Evolutionary conservation across 2,329 filamentous ascomycete species (phyloP).

Genomic region (Leptographium lundbergii): DNA sequence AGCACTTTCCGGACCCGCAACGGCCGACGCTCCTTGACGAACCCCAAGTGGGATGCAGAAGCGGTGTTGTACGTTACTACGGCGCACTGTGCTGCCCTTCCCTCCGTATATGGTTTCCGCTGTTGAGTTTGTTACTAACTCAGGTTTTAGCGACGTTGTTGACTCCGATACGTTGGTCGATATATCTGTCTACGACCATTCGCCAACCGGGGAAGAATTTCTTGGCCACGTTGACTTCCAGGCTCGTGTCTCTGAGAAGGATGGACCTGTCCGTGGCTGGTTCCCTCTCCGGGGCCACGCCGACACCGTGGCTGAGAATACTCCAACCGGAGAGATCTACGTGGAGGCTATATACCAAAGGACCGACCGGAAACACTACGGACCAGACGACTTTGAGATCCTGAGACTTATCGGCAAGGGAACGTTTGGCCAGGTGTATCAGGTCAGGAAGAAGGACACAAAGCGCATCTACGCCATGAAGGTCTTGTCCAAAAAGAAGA

Average conservation of each 20-base stretch:
- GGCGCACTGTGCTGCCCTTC: neutral
- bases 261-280: constrained; percentile 70
- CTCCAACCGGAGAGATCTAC: constrained; percentile 76
- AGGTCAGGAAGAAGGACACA: constrained; percentile 95
- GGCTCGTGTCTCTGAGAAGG: constrained; percentile 49
- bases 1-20: constrained; percentile 47
- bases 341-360: constrained; percentile 78
- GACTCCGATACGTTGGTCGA: constrained; percentile 83
- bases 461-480: constrained; percentile 98
- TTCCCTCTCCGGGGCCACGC: constrained; percentile 65
- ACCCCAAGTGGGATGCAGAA: constrained; percentile 91
- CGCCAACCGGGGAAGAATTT: constrained; percentile 67
- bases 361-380: constrained; percentile 80
- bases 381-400: constrained; percentile 91
- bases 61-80: constrained; percentile 71
- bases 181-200: constrained; percentile 82
- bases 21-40: constrained; percentile 50
- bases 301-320: constrained; percentile 58
- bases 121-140: neutral
- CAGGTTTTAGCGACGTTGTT: constrained; percentile 64
- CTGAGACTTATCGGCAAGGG: constrained; percentile 95
- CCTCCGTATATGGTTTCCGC: no score
- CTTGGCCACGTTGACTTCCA: constrained; percentile 80
- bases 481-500: constrained; percentile 97
- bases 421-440: constrained; percentile 96